Evolutionary conservation across 495 filamentous ascomycete species (phyloP), one percentile per base, ranked within the genome.

Genomic region (Hyaloscypha finlandica): DNA sequence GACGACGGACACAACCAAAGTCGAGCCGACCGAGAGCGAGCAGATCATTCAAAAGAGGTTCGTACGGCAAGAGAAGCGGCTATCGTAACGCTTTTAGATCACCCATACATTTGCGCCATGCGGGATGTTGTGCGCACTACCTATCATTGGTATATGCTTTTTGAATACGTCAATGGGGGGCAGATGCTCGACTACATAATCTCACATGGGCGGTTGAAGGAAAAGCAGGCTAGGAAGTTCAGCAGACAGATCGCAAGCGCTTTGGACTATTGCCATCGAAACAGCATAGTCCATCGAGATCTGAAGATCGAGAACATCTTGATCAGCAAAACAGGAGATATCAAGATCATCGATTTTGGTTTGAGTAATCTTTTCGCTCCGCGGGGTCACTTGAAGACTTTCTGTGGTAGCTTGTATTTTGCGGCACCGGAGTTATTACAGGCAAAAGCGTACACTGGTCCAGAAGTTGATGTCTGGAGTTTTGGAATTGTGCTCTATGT

Each of bases 161-260:
- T 98, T 75, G 95, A 99, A 80, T 97, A 97, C 76, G 96, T 99
- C 78, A 97, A 99, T 75, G 95, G 95, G 58, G 96, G 95, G 16
- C 95, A 99, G 77, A 99, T 99, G 95, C 86, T 99, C 53, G 95
- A 99, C 80, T 99, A 99, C 77, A 99, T 99, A 77, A 99, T 99
- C 73, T 97, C 93, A 14, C 95, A 99, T 75, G 96, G 95, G 59
- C 89, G 94, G 66, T 79, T 99, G 71, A 98, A 98, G 81, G 95
- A 99, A 80, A 99, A 99, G 76, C 94, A 97, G 77, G 95, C 95
- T 3, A 89, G 95, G 67, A 99, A 98, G 74, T 99, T 99, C 74
- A 94, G 92, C 29, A 89, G 95, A 31, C 95, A 99, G 79, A 97
- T 99, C 68, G 92, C 95, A 20, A 97, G 95, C 74, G 94, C 95